Percentiles rank a stretch among this genome's conserved stretches.
Evolutionary conservation across 352 stramenopile genomes (phyloP).

Genomic region (Globisporangium middletonii): DNA sequence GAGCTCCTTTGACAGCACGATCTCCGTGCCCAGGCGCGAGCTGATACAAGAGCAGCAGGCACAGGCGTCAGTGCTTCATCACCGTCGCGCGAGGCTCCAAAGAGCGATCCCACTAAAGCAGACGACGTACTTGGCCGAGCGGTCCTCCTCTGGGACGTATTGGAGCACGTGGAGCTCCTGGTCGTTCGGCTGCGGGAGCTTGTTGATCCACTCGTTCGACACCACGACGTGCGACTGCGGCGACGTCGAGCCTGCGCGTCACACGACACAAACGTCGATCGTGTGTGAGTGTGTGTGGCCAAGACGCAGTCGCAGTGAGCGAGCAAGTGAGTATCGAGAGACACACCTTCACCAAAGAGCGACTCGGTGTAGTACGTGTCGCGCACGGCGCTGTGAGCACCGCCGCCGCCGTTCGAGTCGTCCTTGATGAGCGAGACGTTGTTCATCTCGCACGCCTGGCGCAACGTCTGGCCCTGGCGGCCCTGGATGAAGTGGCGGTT

Average conservation of each 20-base stretch:
- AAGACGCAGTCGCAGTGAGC: not conserved
- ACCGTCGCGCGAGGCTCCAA: too few relatives aligned
- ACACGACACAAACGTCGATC: not conserved
- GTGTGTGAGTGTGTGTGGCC: not conserved
- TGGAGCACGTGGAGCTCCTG: conserved; percentile 77
- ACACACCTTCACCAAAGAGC: conserved; percentile 76
- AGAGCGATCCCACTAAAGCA: too few relatives aligned
- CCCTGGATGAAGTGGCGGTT: conserved; percentile 83
- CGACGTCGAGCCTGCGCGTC: conserved; percentile 37
- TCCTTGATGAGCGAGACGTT: conserved; percentile 72
- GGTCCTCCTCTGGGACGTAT: conserved; percentile 78
- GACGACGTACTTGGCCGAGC: conserved; percentile 60
- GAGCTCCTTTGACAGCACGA: conserved; percentile 80
- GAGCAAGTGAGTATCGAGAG: too few relatives aligned
- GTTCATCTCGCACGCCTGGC: conserved; percentile 79
- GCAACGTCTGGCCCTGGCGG: conserved; percentile 76
- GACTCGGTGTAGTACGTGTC: conserved; percentile 83
- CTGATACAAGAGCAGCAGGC: conserved; percentile 14
- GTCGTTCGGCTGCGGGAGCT: conserved; percentile 57
- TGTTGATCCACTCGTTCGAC: conserved; percentile 84
- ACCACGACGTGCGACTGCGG: conserved; percentile 85
- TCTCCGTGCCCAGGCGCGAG: conserved; percentile 83
- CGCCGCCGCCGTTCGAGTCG: conserved; percentile 80
- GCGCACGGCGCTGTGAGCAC: conserved; percentile 52
- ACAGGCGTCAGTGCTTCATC: not conserved